phyloP scores from a whole-genome alignment of 2,329 filamentous ascomycete genomes.

The Sclerotinia trifoliorum region DNA sequence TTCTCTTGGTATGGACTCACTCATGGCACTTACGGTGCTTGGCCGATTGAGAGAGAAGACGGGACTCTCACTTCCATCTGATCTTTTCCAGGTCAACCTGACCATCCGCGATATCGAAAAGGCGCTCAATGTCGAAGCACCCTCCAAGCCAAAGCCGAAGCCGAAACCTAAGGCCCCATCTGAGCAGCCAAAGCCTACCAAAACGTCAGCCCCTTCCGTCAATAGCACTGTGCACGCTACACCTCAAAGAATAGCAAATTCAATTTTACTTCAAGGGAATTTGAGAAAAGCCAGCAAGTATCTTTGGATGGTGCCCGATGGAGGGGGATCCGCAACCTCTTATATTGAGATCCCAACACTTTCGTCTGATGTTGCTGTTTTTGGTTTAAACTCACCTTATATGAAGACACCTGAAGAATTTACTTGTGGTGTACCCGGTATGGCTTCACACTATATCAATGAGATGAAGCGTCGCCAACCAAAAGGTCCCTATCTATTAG shows the following conservation, averaged over 20 bases:
- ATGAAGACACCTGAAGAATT: slow-evolving; percentile 67
- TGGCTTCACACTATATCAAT: slow-evolving; percentile 62
- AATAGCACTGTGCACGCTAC: slow-evolving; percentile 40
- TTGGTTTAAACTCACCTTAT: slow-evolving; percentile 67
- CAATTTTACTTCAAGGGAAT: slow-evolving; percentile 48
- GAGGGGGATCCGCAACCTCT: slow-evolving; percentile 45
- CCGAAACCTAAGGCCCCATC: slow-evolving; percentile 31
- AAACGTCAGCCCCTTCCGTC: slow-evolving; percentile 44
- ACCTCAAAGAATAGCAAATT: slow-evolving; percentile 28
- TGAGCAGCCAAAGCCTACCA: slow-evolving; percentile 12
- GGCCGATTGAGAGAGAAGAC: slow-evolving; percentile 55
- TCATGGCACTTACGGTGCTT: slow-evolving; percentile 57
- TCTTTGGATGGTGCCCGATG: slow-evolving; percentile 50
- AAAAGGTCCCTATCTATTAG: slow-evolving; percentile 63
- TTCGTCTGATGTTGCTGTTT: slow-evolving; percentile 49
- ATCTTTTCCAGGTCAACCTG: slow-evolving; percentile 60
- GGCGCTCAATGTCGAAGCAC: slow-evolving; percentile 53
- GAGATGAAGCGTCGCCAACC: slow-evolving; percentile 73
- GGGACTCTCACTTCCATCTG: slow-evolving; percentile 53
- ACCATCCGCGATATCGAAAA: slow-evolving; percentile 65
- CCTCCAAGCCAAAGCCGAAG: slow-evolving; percentile 27
- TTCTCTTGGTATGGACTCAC: slow-evolving; percentile 59
- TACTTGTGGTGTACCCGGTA: slow-evolving; percentile 63
- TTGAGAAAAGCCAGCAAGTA: slow-evolving; percentile 47
- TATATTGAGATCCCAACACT: slow-evolving; percentile 41